Conservation (phyloP, 345 rosid genomes). For the Gossypium longicalyx region DNA sequence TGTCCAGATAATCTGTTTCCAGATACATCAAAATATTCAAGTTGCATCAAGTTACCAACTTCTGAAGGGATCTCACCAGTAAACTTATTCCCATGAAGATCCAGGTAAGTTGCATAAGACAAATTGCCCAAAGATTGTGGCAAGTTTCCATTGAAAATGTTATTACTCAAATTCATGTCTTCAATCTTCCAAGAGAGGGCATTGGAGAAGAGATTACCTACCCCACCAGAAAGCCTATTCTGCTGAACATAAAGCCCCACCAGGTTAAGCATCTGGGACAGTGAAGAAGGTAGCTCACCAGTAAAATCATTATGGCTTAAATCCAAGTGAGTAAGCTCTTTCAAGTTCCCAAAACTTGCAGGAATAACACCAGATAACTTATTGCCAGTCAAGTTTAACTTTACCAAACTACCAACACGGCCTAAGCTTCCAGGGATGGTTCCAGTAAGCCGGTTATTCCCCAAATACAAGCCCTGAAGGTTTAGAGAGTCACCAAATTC, state of each 20-base stretch:
- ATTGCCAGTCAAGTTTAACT: constrained; percentile 69
- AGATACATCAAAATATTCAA: constrained; percentile 60
- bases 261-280: constrained; percentile 57
- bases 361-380: constrained; percentile 58
- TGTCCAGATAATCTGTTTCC: constrained; percentile 53
- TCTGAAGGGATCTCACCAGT: constrained; percentile 58
- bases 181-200: constrained; percentile 62
- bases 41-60: constrained; percentile 58
- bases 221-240: constrained; percentile 52
- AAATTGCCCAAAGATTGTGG: constrained; percentile 62
- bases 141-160: constrained; percentile 48
- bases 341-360: constrained; percentile 58
- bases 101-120: constrained; percentile 57
- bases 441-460: constrained; percentile 64
- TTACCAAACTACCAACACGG: constrained; percentile 54
- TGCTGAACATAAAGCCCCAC: constrained; percentile 71
- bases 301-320: constrained; percentile 60
- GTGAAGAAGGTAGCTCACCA: constrained; percentile 56
- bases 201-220: constrained; percentile 38
- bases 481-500: constrained; percentile 51
- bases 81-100: constrained; percentile 56
- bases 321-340: constrained; percentile 72
- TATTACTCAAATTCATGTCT: constrained; percentile 56
- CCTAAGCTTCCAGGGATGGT: constrained; percentile 68
- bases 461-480: constrained; percentile 83